Evolutionary conservation across 495 filamentous ascomycete species (phyloP), one percentile per base, ranked within the genome.

Genomic region (Rostrohypoxylon terebratum): DNA sequence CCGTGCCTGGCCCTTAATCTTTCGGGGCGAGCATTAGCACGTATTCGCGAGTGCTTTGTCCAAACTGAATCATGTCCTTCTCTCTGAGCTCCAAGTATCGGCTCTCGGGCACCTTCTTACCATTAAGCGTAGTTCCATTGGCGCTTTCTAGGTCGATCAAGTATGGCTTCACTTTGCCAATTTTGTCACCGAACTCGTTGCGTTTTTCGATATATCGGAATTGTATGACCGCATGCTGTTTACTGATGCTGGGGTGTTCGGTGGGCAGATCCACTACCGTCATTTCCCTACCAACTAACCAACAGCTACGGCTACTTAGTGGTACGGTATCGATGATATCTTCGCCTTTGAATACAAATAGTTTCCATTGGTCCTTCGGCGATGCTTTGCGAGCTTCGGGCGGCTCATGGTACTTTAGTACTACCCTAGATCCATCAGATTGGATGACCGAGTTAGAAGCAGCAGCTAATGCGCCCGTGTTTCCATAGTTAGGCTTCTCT

Each of bases 361-460:
- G 81, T 44, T 93, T 92, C 94, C 94, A 98, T 36, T 87, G 82
- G 71, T 93, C 88, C 51, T 90, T 90, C 0, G 90, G 74, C 0
- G 95, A 87, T 0, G 96, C 93, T 63, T 97, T 96, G 62, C 96
- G 92, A 20, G 94, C 92, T 81, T 98, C 96, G 18, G 93, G 84
- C 4, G 96, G 96, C 80, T 99, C 96, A 79, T 97, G 90, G 82
- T 99, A 98, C 83, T 98, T 98, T 20, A 99, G 84, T 2, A 93
- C 90, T 50, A 96, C 88, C 2, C 84, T 81, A 33, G 84, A 87
- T 23, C 89, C 89, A 74, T 89, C 85, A n/a, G 89, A 89, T 67
- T 87, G 84, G 57, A 87, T 79, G 6, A 97, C 84, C 1, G 93
- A 91, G 78, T 98, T 98, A 50, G 93, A 93, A 72, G 93, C 93